These are phyloP conservation scores for Selaginella tamariscina DNA, from an alignment of 75 land plant species.

Conservation along the genomic window DNA sequence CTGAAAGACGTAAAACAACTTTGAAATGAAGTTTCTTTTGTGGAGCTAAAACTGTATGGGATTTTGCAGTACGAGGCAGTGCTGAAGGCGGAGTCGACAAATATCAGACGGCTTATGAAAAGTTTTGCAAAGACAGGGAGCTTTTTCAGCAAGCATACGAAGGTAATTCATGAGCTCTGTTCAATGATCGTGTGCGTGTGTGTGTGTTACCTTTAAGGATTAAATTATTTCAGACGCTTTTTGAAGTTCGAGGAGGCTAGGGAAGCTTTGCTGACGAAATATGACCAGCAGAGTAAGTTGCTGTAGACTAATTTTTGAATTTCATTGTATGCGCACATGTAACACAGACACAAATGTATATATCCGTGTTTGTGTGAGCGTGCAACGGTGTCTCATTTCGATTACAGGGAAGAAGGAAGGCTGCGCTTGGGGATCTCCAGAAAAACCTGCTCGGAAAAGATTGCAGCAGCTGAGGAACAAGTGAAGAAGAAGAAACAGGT, in stretches of 20 bases:
- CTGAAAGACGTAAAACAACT: conserved; percentile 45
- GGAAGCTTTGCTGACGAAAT: conserved; percentile 35
- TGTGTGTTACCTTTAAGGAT: neutral
- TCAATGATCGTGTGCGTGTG: neutral
- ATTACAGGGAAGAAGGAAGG: conserved; percentile 61
- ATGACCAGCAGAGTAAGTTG: conserved; percentile 61
- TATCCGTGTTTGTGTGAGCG: neutral
- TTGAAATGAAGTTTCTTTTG: neutral
- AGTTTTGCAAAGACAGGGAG: conserved; percentile 50
- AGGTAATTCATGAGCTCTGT: conserved; percentile 25
- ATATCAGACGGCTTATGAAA: conserved; percentile 47
- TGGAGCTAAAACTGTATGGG: too few species aligned
- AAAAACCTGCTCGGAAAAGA: conserved; percentile 42
- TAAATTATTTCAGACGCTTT: conserved; percentile 33
- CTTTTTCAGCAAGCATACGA: conserved; percentile 39
- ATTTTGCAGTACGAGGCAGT: conserved; percentile 44
- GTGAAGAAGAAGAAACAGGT: conserved; percentile 67
- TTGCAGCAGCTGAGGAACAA: conserved; percentile 45
- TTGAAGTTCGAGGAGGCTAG: conserved; percentile 51
- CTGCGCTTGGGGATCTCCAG: conserved; percentile 40
- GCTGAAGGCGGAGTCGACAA: conserved; percentile 48
- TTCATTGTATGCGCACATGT: neutral
- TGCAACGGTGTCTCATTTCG: neutral
- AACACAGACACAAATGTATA: neutral
- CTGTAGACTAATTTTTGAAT: neutral